These are phyloP conservation scores for Yamadazyma friedrichii DNA, from an alignment of 1,139 yeast species.

Conservation along the genomic window DNA sequence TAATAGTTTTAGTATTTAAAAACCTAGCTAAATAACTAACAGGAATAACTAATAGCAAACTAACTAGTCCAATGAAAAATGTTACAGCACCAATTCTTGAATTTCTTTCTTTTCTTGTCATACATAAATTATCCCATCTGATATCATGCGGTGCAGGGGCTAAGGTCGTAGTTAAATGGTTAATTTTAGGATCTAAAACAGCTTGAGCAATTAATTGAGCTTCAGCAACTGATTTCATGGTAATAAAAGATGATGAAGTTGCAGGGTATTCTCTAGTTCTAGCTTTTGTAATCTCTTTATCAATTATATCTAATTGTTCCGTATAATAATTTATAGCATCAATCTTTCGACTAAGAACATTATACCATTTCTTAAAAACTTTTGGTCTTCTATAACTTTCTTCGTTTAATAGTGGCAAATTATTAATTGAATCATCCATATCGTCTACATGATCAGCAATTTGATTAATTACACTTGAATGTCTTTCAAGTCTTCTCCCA, in stretches of 20 bases:
- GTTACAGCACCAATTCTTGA: slow-evolving; percentile 63
- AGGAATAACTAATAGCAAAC: slow-evolving; percentile 70
- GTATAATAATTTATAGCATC: slow-evolving; percentile 68
- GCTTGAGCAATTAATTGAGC: slow-evolving; percentile 93
- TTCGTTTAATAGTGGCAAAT: slow-evolving; percentile 29
- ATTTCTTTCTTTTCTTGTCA: slow-evolving; percentile 57
- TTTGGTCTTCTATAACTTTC: slow-evolving; percentile 47
- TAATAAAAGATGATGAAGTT: slow-evolving; percentile 65
- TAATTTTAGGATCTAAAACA: slow-evolving; percentile 74
- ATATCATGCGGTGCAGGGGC: slow-evolving; percentile 92
- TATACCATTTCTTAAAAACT: slow-evolving; percentile 49
- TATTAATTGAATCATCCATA: slow-evolving; percentile 17
- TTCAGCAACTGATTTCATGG: slow-evolving; percentile 81
- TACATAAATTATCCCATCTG: slow-evolving; percentile 71
- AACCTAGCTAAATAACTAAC: slow-evolving; percentile 72
- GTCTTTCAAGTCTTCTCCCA: slow-evolving; percentile 7
- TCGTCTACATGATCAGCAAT: slow-evolving; percentile 16
- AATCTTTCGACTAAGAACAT: slow-evolving; percentile 54
- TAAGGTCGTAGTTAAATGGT: slow-evolving; percentile 65
- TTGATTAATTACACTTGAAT: slow-evolving; percentile 19
- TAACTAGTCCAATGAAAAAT: slow-evolving; percentile 57
- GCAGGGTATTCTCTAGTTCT: slow-evolving; percentile 65
- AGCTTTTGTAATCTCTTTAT: slow-evolving; percentile 55
- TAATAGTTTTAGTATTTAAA: slow-evolving; percentile 65
- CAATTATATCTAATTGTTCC: slow-evolving; percentile 53